phyloP scores from a whole-genome alignment of 1,284 basidiomycete genomes.

The Trichosporon sp. region DNA sequence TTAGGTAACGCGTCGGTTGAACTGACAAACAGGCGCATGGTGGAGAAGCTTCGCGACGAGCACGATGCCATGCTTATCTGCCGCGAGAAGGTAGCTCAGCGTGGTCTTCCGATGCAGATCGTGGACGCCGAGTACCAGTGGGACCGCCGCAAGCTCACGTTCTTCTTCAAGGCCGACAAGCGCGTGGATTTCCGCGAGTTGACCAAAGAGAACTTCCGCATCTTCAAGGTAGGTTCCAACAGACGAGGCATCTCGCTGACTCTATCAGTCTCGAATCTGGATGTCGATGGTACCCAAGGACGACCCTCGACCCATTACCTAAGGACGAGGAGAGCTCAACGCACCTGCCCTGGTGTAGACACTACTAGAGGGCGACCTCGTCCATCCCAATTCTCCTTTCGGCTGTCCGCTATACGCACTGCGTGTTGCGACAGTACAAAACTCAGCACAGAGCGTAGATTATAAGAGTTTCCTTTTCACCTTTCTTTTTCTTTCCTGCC shows the following conservation, averaged over 20 bases:
- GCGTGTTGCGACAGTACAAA: not conserved
- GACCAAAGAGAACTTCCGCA: slow-evolving; percentile 46
- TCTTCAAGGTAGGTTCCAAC: slow-evolving; percentile 35
- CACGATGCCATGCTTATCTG: slow-evolving; percentile 85
- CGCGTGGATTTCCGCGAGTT: slow-evolving; percentile 96
- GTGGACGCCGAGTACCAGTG: slow-evolving; percentile 98
- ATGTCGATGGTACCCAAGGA: slow-evolving; percentile 45
- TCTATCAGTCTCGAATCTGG: slow-evolving; percentile 40
- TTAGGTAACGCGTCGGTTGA: slow-evolving; percentile 3
- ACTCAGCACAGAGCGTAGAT: slow-evolving; percentile 16
- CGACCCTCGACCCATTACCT: slow-evolving; percentile 18
- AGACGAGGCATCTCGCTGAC: not conserved
- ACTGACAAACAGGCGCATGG: slow-evolving; percentile 56
- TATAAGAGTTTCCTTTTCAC: slow-evolving; percentile 11
- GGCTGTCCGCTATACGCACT: not conserved
- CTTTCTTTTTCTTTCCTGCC: not conserved
- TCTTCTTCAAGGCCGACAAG: slow-evolving; percentile 94
- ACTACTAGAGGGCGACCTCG: no score
- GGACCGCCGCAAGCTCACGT: slow-evolving; percentile 95
- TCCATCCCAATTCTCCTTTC: not conserved
- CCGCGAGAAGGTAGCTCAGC: slow-evolving; percentile 80
- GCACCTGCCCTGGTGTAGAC: no score
- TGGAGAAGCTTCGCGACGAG: slow-evolving; percentile 81
- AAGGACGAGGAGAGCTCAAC: not conserved
- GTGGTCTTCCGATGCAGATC: slow-evolving; percentile 95